These are phyloP conservation scores for Trichophyton simii DNA, from an alignment of 2,329 filamentous ascomycete genomes.

Conservation along the genomic window DNA sequence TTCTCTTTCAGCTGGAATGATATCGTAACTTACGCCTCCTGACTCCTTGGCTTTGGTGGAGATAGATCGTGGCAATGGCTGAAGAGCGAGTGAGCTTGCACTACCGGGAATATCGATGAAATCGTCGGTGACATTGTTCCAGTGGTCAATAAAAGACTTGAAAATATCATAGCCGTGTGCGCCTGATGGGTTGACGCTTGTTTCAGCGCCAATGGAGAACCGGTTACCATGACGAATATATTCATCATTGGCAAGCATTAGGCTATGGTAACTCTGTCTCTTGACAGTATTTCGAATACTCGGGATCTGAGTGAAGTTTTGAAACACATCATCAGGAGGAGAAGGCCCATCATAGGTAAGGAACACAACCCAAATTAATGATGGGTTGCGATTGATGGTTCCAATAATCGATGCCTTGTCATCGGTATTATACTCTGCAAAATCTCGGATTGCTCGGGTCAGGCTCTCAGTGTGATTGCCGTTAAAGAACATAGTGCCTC, in stretches of 20 bases:
- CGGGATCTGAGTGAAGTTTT: conserved; percentile 41
- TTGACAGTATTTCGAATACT: conserved; percentile 35
- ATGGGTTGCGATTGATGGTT: conserved; percentile 28
- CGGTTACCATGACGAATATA: conserved; percentile 27
- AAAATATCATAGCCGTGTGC: conserved; percentile 21
- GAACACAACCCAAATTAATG: conserved; percentile 47
- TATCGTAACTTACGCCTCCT: conserved; percentile 19
- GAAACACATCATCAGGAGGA: conserved; percentile 43
- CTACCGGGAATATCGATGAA: conserved; percentile 20
- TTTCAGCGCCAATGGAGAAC: conserved; percentile 31
- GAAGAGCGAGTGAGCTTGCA: conserved; percentile 26
- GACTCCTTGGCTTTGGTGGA: conserved; percentile 22
- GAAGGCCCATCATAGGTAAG: conserved; percentile 49
- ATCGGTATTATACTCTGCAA: conserved; percentile 40
- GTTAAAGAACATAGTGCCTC: conserved; percentile 35
- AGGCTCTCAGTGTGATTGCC: conserved; percentile 26
- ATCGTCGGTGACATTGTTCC: conserved; percentile 20
- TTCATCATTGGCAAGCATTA: conserved; percentile 36
- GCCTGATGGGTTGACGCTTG: conserved; percentile 25
- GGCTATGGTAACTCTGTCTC: conserved; percentile 36
- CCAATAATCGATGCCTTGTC: conserved; percentile 49
- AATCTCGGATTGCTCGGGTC: conserved; percentile 24
- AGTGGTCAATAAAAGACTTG: conserved; percentile 24
- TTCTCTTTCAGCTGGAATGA: neutral
- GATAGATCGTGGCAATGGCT: conserved; percentile 26